phyloP scores from a whole-genome alignment of 805 yeast genomes.

The Suhomyces emberorum region DNA sequence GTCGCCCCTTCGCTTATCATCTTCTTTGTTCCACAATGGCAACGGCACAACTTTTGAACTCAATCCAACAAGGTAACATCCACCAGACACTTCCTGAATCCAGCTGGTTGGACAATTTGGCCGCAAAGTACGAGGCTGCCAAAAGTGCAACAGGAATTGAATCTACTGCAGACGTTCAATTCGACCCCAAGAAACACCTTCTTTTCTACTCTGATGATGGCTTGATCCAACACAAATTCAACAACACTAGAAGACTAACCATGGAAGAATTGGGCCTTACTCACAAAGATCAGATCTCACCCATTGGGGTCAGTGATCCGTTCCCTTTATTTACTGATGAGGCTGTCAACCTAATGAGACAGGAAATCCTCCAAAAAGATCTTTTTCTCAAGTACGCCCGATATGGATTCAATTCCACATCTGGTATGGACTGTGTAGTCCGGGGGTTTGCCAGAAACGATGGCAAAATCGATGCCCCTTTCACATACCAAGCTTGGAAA shows the following conservation, averaged over 20 bases:
- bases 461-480: constrained; percentile 39
- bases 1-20: too few relatives aligned
- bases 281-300: constrained; percentile 46
- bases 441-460: constrained; percentile 48
- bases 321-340: constrained; percentile 61
- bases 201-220: constrained; percentile 22
- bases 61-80: constrained; percentile 29
- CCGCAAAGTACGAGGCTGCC: constrained; percentile 24
- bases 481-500: constrained; percentile 55
- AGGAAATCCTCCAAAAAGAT: constrained; percentile 49
- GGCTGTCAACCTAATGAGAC: constrained; percentile 56
- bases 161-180: constrained; percentile 10
- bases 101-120: constrained; percentile 30
- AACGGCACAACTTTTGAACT: too few relatives aligned
- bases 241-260: constrained; percentile 29
- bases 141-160: constrained; percentile 7
- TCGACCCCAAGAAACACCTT: constrained; percentile 35
- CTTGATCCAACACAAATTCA: constrained; percentile 15
- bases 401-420: constrained; percentile 38
- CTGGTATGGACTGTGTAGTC: constrained; percentile 47
- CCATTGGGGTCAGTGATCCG: constrained; percentile 56
- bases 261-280: constrained; percentile 51
- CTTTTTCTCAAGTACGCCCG: constrained; percentile 45
- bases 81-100: constrained; percentile 32
- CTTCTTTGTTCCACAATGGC: too few relatives aligned